phyloP scores from a whole-genome alignment of 352 stramenopile species.

The Globisporangium radiosum region DNA sequence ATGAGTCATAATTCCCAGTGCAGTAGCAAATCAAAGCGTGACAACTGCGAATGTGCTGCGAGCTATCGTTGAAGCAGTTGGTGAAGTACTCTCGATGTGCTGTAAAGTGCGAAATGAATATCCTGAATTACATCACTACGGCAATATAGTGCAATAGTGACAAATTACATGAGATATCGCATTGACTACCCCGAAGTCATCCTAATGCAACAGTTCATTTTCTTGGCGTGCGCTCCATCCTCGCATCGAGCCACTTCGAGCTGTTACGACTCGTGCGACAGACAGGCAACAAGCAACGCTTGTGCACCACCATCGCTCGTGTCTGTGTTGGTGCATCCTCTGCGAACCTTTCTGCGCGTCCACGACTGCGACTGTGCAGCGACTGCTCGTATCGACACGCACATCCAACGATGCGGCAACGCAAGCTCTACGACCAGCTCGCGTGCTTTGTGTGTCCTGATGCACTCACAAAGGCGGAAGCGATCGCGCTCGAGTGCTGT shows the following conservation, averaged over 20 bases:
- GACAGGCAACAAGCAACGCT: too few species aligned
- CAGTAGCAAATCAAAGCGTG: neutral
- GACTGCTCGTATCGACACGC: neutral
- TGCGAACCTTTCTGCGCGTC: neutral
- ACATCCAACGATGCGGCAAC: conserved; percentile 27
- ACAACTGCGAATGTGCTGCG: neutral
- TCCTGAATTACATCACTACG: neutral
- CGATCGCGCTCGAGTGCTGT: conserved; percentile 48
- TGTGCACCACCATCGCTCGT: too few species aligned
- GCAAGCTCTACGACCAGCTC: conserved; percentile 37
- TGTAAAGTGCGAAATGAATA: neutral
- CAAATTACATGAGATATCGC: neutral
- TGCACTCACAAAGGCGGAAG: conserved; percentile 26
- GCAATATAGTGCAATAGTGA: neutral
- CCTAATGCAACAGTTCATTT: neutral
- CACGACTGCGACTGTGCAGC: neutral
- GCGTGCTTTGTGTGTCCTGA: conserved; percentile 50
- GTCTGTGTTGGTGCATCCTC: neutral
- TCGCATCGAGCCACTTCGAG: too few species aligned
- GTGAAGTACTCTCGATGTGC: neutral
- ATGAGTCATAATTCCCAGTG: neutral
- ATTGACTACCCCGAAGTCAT: neutral
- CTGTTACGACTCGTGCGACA: too few species aligned
- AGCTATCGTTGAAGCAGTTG: neutral
- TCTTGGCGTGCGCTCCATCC: too few species aligned